phyloP scores from a whole-genome alignment of 768 basidiomycete genomes.

The Mrakia frigida region DNA sequence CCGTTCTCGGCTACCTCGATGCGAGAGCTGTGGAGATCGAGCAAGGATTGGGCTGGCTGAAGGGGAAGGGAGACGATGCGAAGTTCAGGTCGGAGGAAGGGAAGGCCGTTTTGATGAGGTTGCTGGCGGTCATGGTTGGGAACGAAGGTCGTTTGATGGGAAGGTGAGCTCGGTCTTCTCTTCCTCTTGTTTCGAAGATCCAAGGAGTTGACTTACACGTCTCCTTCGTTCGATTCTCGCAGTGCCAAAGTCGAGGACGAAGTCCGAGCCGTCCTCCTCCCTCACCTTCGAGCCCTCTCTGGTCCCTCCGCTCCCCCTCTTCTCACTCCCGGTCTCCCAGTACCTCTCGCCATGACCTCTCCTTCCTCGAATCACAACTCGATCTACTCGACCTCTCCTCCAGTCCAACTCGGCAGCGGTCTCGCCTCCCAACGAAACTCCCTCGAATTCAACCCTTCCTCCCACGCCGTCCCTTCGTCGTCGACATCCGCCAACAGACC shows the following conservation, averaged over 20 bases:
- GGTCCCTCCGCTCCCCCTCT: slow-evolving; percentile 10
- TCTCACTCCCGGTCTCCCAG: slow-evolving; percentile 2
- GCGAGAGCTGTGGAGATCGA: slow-evolving; percentile 70
- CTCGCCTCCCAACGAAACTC: slow-evolving; percentile 2
- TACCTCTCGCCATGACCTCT: background rate
- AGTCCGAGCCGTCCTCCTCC: slow-evolving; percentile 50
- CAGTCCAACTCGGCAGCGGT: background rate
- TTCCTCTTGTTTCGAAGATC: background rate
- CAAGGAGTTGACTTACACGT: background rate
- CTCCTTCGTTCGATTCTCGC: slow-evolving; percentile 24
- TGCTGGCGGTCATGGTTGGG: slow-evolving; percentile 76
- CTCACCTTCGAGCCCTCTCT: slow-evolving; percentile 14
- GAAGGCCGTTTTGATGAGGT: slow-evolving; percentile 64
- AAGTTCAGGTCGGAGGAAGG: slow-evolving; percentile 65
- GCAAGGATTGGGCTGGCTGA: slow-evolving; percentile 63
- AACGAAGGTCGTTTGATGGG: slow-evolving; percentile 82
- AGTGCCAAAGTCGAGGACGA: slow-evolving; percentile 65
- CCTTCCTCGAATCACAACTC: slow-evolving; percentile 14
- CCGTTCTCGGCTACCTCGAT: slow-evolving; percentile 69
- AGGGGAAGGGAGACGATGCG: slow-evolving; percentile 49
- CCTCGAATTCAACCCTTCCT: background rate
- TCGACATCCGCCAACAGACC: slow-evolving; percentile 30
- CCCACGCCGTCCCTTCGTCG: background rate
- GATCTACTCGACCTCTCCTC: slow-evolving; percentile 28
- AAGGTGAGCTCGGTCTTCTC: slow-evolving; percentile 55